A percentile compares a stretch with the other conserved stretches of the same genome.
Conservation (phyloP, 805 yeast genomes). For the Debaryomyces tyrocola region DNA sequence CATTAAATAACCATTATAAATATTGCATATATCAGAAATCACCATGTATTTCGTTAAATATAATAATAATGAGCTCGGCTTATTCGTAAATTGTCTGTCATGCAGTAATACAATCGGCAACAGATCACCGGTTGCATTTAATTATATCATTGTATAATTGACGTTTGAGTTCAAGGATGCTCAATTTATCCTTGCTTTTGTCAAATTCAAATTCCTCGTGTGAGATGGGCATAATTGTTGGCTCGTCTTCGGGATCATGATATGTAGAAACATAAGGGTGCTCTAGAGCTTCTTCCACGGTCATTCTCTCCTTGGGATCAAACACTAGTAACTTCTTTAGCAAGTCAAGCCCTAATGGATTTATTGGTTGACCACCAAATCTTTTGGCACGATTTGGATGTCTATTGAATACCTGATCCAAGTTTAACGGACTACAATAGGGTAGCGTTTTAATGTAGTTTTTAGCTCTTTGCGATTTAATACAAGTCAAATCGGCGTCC, state of each 20-base stretch:
- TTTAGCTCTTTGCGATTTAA: constrained; percentile 25
- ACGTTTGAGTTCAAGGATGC: constrained; percentile 67
- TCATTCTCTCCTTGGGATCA: constrained; percentile 80
- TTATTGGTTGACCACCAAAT: constrained; percentile 14
- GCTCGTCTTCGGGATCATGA: constrained; percentile 50
- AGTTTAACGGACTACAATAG: constrained; percentile 13
- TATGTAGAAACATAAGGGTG: constrained; percentile 89
- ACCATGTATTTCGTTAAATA: too few species aligned
- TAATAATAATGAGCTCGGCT: too few species aligned
- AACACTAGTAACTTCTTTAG: constrained; percentile 73
- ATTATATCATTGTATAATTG: constrained; percentile 76
- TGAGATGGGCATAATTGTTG: constrained; percentile 21
- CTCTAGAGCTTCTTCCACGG: constrained; percentile 82
- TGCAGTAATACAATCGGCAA: too few species aligned
- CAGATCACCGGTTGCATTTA: constrained; percentile 18
- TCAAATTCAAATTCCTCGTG: constrained; percentile 30
- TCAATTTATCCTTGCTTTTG: constrained; percentile 68
- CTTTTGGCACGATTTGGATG: constrained; percentile 19
- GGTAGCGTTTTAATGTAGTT: constrained; percentile 28
- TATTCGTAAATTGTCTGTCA: too few species aligned
- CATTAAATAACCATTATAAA: too few species aligned
- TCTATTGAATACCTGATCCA: constrained; percentile 15
- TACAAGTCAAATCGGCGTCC: constrained; percentile 12
- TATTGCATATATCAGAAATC: too few species aligned
- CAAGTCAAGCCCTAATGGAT: constrained; percentile 31